phyloP scores from a whole-genome alignment of 495 filamentous ascomycete genomes.

The Podospora pseudoanserina region DNA sequence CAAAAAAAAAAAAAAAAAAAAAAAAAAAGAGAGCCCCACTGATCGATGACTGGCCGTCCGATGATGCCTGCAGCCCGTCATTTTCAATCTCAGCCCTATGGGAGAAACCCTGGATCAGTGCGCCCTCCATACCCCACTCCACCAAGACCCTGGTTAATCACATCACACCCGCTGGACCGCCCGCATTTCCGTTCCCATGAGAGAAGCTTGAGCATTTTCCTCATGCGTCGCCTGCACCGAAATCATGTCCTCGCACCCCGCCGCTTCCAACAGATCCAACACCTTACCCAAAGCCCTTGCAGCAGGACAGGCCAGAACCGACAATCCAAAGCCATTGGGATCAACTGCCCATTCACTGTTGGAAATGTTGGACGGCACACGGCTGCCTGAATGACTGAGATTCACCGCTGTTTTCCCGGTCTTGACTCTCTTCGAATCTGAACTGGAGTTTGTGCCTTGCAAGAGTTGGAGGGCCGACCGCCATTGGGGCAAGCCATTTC shows the following conservation, averaged over 20 bases:
- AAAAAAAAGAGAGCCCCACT: not conserved
- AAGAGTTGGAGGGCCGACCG: slow-evolving; percentile 14
- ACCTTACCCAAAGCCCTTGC: not conserved
- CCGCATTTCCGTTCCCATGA: not conserved
- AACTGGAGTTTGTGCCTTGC: not conserved
- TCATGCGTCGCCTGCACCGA: too few relatives aligned
- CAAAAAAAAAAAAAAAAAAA: too few relatives aligned
- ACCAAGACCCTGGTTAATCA: not conserved
- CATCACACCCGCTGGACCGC: not conserved
- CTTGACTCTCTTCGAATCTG: not conserved
- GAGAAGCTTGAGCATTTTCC: too few relatives aligned
- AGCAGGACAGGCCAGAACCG: too few relatives aligned
- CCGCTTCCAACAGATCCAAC: not conserved
- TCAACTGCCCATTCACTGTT: not conserved
- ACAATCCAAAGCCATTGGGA: not conserved
- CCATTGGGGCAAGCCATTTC: slow-evolving; percentile 29
- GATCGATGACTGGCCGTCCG: not conserved
- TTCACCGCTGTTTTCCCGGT: too few relatives aligned
- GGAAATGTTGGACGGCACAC: too few relatives aligned
- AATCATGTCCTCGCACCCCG: not conserved
- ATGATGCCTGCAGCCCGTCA: too few relatives aligned
- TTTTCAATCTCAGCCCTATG: not conserved
- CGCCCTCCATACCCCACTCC: not conserved
- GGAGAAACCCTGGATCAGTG: not conserved
- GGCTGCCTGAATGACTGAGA: too few relatives aligned